phyloP scores from a whole-genome alignment of 1,284 basidiomycete species.

The Thelephora terrestris region DNA sequence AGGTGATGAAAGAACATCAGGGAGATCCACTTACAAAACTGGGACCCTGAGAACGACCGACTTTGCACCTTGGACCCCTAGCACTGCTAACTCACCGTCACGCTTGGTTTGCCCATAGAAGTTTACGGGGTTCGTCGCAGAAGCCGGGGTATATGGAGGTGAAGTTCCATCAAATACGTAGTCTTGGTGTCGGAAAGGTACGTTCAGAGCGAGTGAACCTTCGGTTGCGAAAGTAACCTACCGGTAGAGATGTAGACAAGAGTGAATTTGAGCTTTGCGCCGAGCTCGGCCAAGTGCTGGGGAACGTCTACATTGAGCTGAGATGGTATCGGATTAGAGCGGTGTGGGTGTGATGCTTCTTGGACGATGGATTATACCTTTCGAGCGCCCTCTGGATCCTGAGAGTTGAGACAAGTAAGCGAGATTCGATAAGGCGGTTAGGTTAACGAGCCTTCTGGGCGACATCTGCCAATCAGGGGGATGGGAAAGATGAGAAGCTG shows the following conservation, averaged over 20 bases:
- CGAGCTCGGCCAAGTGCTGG: slow-evolving; percentile 48
- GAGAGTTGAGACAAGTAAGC: slow-evolving; percentile 3
- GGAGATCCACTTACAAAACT: slow-evolving; percentile 46
- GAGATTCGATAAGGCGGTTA: neutral
- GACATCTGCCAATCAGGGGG: neutral
- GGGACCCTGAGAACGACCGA: slow-evolving; percentile 68
- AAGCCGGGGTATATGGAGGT: slow-evolving; percentile 63
- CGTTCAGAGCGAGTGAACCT: neutral
- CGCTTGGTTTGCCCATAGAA: slow-evolving; percentile 70
- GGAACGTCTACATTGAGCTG: slow-evolving; percentile 67
- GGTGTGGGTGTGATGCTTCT: no score
- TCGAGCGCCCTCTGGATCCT: slow-evolving; percentile 58
- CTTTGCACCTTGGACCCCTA: slow-evolving; percentile 43
- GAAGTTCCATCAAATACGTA: slow-evolving; percentile 83
- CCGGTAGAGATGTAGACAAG: slow-evolving; percentile 75
- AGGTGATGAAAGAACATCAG: neutral
- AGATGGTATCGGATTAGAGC: neutral
- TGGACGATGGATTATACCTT: slow-evolving; percentile 29
- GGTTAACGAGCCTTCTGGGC: neutral
- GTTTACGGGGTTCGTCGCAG: slow-evolving; percentile 65
- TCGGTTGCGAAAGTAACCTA: slow-evolving; percentile 16
- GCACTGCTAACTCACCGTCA: slow-evolving; percentile 61
- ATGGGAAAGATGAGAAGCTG: no score
- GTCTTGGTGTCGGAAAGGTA: slow-evolving; percentile 31
- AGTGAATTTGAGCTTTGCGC: slow-evolving; percentile 43